Percentiles rank a stretch among this genome's conserved stretches.
These are phyloP conservation scores for Pseudisothecium myosuroides DNA, from an alignment of 225 moss, liverwort and hornwort genomes.

Conservation along the genomic window DNA sequence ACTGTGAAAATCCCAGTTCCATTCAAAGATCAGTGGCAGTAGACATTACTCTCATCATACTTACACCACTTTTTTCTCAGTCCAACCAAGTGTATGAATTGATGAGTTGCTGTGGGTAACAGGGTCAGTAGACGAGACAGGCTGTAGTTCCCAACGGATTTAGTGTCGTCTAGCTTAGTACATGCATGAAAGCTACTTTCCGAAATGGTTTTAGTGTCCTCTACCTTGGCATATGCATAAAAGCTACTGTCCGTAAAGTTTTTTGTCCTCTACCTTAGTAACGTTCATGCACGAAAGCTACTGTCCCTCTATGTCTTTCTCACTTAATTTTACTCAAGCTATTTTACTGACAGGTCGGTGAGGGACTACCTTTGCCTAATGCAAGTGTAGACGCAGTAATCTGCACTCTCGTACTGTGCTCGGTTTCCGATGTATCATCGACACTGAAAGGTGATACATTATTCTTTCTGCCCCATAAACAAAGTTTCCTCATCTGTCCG, in stretches of 20 bases:
- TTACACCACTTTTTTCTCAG: not conserved
- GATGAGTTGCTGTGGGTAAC: not conserved
- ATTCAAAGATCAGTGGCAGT: not conserved
- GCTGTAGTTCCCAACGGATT: not conserved
- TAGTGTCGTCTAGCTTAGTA: too few species aligned
- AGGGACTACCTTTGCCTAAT: constrained; percentile 59
- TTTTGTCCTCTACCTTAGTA: too few species aligned
- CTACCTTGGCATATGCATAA: not conserved
- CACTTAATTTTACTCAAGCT: not conserved
- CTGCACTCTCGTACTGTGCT: constrained; percentile 82
- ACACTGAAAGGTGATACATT: constrained; percentile 56
- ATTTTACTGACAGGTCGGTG: constrained; percentile 58
- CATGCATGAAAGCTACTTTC: not conserved
- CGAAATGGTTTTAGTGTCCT: not conserved
- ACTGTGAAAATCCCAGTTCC: not conserved
- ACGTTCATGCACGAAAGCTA: not conserved
- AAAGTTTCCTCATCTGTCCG: not conserved
- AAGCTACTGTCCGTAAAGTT: too few species aligned
- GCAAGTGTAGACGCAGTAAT: constrained; percentile 80
- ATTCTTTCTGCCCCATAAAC: not conserved
- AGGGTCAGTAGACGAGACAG: not conserved
- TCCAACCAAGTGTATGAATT: not conserved
- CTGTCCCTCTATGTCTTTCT: not conserved
- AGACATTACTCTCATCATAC: not conserved
- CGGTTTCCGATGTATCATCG: constrained; percentile 54